phyloP scores from a whole-genome alignment of 176 grass and related monocot species.

The Oryza glumipatula region DNA sequence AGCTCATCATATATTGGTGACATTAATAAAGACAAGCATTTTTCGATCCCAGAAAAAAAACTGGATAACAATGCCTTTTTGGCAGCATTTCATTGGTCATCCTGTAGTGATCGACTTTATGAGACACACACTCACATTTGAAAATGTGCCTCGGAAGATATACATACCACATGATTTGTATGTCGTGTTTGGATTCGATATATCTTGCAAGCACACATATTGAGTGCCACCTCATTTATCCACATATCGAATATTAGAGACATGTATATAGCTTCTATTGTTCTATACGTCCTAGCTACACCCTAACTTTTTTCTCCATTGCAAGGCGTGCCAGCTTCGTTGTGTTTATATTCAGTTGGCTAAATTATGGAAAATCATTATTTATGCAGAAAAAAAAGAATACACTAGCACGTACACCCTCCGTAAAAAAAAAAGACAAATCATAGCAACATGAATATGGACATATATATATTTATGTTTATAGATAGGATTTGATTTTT shows the following conservation, averaged over 20 bases:
- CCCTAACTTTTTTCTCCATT: background rate
- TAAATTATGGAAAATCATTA: background rate
- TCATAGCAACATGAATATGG: too few relatives aligned
- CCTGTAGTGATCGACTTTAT: constrained; percentile 27
- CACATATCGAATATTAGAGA: constrained; percentile 43
- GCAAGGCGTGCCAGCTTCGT: constrained; percentile 41
- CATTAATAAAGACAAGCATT: constrained; percentile 30
- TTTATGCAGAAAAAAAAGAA: background rate
- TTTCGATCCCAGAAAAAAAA: background rate
- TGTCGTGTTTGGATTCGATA: constrained; percentile 21
- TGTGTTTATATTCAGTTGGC: background rate
- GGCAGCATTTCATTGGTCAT: constrained; percentile 31
- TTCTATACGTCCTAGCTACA: constrained; percentile 9
- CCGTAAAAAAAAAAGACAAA: too few relatives aligned
- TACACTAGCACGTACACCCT: background rate
- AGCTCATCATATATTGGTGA: constrained; percentile 9
- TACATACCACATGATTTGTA: constrained; percentile 22
- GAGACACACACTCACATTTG: constrained; percentile 42
- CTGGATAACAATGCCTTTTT: background rate
- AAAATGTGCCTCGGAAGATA: constrained; percentile 26
- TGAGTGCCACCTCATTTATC: constrained; percentile 37
- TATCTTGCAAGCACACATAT: background rate
- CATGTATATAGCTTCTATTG: background rate
- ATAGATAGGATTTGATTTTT: too few relatives aligned
- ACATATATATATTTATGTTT: too few relatives aligned